Evolutionary conservation across 225 moss, liverwort and hornwort species (phyloP).

Genomic region (Anthoceros angustus): DNA sequence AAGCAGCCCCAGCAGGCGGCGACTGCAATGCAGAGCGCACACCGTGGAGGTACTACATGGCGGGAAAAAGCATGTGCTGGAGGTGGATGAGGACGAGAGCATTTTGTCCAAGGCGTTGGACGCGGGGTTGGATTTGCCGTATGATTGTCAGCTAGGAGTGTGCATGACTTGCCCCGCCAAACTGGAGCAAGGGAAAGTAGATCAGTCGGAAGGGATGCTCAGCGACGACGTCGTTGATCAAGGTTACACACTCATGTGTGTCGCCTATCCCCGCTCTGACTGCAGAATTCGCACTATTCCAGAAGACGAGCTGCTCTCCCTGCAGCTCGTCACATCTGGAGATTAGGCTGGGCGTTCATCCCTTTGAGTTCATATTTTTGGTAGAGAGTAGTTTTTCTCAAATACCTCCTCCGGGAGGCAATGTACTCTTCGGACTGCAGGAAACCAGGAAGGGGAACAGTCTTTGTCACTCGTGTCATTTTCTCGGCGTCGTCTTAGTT

Average conservation of each 20-base stretch:
- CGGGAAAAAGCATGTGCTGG: conserved; percentile 42
- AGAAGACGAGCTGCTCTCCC: conserved; percentile 69
- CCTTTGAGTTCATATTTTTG: too few species aligned
- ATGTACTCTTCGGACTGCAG: too few species aligned
- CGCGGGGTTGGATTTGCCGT: conserved; percentile 41
- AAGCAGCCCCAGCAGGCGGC: neutral
- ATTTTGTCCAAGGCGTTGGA: conserved; percentile 67
- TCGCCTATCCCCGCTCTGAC: conserved; percentile 62
- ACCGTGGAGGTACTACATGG: conserved; percentile 61
- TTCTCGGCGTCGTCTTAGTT: too few species aligned
- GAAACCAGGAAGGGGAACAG: too few species aligned
- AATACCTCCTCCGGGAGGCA: too few species aligned
- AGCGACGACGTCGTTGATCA: conserved; percentile 76
- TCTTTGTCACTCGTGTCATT: too few species aligned
- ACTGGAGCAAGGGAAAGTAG: conserved; percentile 49
- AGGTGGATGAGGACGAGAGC: conserved; percentile 67
- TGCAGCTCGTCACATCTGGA: conserved; percentile 85
- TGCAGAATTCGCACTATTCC: conserved; percentile 80
- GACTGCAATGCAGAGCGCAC: conserved; percentile 58
- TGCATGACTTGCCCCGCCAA: conserved; percentile 99
- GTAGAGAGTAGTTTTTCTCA: too few species aligned
- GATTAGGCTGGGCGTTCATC: conserved; percentile 14
- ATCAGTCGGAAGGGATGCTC: conserved; percentile 89
- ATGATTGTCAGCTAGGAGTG: conserved; percentile 91
- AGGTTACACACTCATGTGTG: conserved; percentile 94